Conservation (phyloP, 2,329 filamentous ascomycete species). For the Conoideocrella luteorostrata region DNA sequence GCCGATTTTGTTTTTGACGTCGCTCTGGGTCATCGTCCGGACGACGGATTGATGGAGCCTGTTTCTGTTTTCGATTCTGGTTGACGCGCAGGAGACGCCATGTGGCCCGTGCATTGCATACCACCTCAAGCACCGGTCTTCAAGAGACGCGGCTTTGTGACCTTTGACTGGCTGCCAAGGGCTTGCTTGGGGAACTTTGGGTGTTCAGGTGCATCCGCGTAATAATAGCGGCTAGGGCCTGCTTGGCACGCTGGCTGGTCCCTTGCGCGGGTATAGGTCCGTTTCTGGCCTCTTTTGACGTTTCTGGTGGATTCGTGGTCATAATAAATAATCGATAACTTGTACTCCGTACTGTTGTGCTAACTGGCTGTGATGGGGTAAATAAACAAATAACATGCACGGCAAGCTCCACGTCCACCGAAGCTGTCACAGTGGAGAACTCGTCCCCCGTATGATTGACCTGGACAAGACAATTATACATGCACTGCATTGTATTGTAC, state of each 20-base stretch:
- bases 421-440: neutral
- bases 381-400: conserved; percentile 6
- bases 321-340: too few species aligned
- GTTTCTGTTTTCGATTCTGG: neutral
- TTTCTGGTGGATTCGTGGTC: too few species aligned
- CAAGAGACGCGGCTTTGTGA: conserved; percentile 2
- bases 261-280: too few species aligned
- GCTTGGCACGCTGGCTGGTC: too few species aligned
- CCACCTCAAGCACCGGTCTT: conserved; percentile 4
- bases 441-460: too few species aligned
- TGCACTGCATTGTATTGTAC: too few species aligned
- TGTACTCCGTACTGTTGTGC: too few species aligned
- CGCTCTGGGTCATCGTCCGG: conserved; percentile 4
- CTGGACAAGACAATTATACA: neutral
- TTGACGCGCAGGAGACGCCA: neutral
- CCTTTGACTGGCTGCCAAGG: conserved; percentile 4
- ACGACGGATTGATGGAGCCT: neutral
- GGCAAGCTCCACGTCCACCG: neutral
- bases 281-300: too few species aligned
- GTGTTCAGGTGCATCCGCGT: neutral
- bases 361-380: conserved; percentile 2
- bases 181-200: neutral
- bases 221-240: too few species aligned
- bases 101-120: conserved; percentile 1
- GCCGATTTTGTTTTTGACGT: neutral